These are phyloP conservation scores for Sclerotinia subarctica DNA, from an alignment of 2,329 filamentous ascomycete species.

Conservation along the genomic window DNA sequence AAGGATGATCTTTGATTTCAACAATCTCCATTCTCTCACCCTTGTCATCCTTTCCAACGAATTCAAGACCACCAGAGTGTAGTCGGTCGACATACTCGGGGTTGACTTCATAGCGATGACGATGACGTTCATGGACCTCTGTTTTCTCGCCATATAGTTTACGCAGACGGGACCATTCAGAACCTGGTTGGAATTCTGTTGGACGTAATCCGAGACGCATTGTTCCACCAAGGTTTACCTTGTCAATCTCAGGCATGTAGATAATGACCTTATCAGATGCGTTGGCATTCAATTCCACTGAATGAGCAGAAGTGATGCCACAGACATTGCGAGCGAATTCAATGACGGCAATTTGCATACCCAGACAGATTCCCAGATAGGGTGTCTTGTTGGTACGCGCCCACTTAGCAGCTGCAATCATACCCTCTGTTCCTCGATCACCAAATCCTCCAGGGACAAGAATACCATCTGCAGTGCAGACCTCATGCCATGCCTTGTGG, in stretches of 20 bases:
- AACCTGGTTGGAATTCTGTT: constrained; percentile 63
- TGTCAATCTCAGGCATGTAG: constrained; percentile 87
- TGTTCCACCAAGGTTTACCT: constrained; percentile 74
- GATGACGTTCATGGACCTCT: constrained; percentile 69
- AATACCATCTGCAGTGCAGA: constrained; percentile 66
- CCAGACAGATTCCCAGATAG: constrained; percentile 82
- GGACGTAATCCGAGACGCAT: constrained; percentile 76
- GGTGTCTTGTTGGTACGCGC: constrained; percentile 77
- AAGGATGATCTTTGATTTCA: constrained; percentile 79
- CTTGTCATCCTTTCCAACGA: constrained; percentile 76
- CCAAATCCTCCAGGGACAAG: constrained; percentile 64
- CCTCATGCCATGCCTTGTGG: constrained; percentile 80
- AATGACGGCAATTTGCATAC: constrained; percentile 76
- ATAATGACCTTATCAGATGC: constrained; percentile 57
- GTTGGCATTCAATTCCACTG: constrained; percentile 37
- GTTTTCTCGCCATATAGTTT: constrained; percentile 63
- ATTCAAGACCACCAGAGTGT: constrained; percentile 65
- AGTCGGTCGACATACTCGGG: constrained; percentile 69
- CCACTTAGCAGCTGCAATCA: constrained; percentile 85
- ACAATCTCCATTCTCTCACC: constrained; percentile 80
- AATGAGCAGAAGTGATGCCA: constrained; percentile 49
- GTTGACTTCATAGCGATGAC: constrained; percentile 90
- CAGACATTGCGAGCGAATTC: constrained; percentile 79
- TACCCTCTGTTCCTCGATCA: constrained; percentile 77
- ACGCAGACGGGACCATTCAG: constrained; percentile 68